These are phyloP conservation scores for Epithele typhae DNA, from an alignment of 768 basidiomycete genomes.

Conservation along the genomic window DNA sequence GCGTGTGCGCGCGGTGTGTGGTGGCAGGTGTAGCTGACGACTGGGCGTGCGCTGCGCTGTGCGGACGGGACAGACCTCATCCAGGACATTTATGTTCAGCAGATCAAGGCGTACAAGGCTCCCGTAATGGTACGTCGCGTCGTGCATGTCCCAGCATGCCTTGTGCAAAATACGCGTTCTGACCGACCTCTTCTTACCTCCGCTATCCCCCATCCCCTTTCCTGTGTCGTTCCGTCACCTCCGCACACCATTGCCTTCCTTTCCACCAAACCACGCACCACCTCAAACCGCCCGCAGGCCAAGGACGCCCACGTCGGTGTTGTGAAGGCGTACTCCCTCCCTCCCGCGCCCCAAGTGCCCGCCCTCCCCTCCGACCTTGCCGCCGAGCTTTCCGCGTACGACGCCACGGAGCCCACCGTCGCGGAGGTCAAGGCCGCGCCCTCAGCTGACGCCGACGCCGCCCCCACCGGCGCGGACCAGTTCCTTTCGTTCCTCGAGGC, in stretches of 20 bases:
- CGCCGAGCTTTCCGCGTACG: slow-evolving; percentile 83
- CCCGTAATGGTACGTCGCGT: slow-evolving; percentile 56
- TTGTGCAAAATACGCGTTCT: too few species aligned
- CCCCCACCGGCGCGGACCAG: slow-evolving; percentile 51
- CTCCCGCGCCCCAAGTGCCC: slow-evolving; percentile 71
- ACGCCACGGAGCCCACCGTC: slow-evolving; percentile 63
- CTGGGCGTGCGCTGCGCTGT: too few species aligned
- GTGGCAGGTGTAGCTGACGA: slow-evolving; percentile 22
- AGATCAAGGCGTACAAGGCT: slow-evolving; percentile 89
- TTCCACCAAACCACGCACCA: background rate
- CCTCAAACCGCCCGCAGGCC: slow-evolving; percentile 44
- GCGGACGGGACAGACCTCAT: slow-evolving; percentile 62
- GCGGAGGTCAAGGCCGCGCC: slow-evolving; percentile 28
- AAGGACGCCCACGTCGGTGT: slow-evolving; percentile 86
- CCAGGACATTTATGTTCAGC: slow-evolving; percentile 87
- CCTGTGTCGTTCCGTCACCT: too few species aligned
- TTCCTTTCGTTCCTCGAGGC: slow-evolving; percentile 80
- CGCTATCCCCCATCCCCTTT: too few species aligned
- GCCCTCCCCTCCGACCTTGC: slow-evolving; percentile 80
- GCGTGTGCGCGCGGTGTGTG: slow-evolving; percentile 22
- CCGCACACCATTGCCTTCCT: too few species aligned
- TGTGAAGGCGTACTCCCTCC: slow-evolving; percentile 80
- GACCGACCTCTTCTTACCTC: too few species aligned
- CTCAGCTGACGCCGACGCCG: slow-evolving; percentile 22
- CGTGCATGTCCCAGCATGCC: background rate